Conservation (phyloP, 2,329 filamentous ascomycete species). For the Penicillium carneum region DNA sequence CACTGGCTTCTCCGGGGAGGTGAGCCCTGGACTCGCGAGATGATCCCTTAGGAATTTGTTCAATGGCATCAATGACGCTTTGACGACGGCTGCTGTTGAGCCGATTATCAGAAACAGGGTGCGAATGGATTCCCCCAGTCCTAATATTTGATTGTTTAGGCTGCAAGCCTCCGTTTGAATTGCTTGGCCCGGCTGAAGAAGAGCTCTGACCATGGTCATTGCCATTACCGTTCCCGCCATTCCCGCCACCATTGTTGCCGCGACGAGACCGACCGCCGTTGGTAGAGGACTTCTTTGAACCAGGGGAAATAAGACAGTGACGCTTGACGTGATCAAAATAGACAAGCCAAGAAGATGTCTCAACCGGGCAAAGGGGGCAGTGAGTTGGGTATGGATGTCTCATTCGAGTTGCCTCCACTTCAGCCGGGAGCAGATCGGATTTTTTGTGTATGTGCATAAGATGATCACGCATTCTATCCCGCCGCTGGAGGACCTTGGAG, state of each 20-base stretch:
- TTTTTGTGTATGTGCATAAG: background rate
- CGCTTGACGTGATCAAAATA: background rate
- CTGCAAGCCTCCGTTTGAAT: background rate
- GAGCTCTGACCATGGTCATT: background rate
- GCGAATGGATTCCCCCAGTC: background rate
- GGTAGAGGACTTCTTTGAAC: background rate
- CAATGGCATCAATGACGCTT: background rate
- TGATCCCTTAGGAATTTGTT: background rate
- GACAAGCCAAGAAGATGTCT: background rate
- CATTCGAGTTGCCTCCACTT: background rate
- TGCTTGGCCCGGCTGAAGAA: background rate
- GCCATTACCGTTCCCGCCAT: background rate
- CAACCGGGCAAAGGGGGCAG: background rate
- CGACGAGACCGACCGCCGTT: background rate
- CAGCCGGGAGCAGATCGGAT: no score
- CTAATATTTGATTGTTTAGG: background rate
- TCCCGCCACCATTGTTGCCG: background rate
- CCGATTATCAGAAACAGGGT: background rate
- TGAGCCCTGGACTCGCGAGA: background rate
- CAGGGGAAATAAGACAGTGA: background rate
- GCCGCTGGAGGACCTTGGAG: background rate
- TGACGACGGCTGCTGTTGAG: background rate
- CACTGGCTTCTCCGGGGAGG: background rate
- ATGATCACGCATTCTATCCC: slow-evolving; percentile 1
- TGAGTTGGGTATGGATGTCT: background rate